Evolutionary conservation across 352 stramenopile genomes (phyloP).

Genomic region (Blastocystis sp.): DNA sequence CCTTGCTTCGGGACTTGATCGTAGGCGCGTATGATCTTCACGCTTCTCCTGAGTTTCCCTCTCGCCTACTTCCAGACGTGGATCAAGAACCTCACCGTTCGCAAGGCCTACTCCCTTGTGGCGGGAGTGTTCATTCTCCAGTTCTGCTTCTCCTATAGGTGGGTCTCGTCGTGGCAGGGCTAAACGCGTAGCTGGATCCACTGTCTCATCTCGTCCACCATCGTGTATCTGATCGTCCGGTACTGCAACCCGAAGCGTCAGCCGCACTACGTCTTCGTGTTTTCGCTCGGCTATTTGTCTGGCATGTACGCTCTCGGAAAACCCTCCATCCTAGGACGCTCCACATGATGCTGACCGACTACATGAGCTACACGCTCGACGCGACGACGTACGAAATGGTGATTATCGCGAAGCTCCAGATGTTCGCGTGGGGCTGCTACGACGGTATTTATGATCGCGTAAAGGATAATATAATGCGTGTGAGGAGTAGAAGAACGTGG

Average conservation of each 20-base stretch:
- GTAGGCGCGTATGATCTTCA: slow-evolving; percentile 16
- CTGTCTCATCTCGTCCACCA: slow-evolving; percentile 23
- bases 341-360: slow-evolving; percentile 64
- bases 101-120: slow-evolving; percentile 49
- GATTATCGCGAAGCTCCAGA: slow-evolving; percentile 50
- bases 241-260: slow-evolving; percentile 36
- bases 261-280: slow-evolving; percentile 37
- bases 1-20: not conserved
- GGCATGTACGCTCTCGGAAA: not conserved
- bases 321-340: not conserved
- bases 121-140: slow-evolving; percentile 47
- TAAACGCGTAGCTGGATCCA: slow-evolving; percentile 52
- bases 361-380: slow-evolving; percentile 72
- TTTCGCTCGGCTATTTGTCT: slow-evolving; percentile 63
- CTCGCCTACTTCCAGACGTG: slow-evolving; percentile 24
- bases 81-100: not conserved
- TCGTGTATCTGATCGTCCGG: slow-evolving; percentile 32
- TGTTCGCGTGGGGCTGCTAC: slow-evolving; percentile 52
- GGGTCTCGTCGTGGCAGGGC: not conserved
- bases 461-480: not conserved
- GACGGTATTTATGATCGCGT: slow-evolving; percentile 57
- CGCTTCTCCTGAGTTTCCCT: slow-evolving; percentile 55
- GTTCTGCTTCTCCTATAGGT: slow-evolving; percentile 57
- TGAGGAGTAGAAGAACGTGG: slow-evolving; percentile 41
- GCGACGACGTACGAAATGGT: slow-evolving; percentile 69